Conservation (phyloP, 1,284 basidiomycete species). For the Microbotryum silenes-acaulis region DNA sequence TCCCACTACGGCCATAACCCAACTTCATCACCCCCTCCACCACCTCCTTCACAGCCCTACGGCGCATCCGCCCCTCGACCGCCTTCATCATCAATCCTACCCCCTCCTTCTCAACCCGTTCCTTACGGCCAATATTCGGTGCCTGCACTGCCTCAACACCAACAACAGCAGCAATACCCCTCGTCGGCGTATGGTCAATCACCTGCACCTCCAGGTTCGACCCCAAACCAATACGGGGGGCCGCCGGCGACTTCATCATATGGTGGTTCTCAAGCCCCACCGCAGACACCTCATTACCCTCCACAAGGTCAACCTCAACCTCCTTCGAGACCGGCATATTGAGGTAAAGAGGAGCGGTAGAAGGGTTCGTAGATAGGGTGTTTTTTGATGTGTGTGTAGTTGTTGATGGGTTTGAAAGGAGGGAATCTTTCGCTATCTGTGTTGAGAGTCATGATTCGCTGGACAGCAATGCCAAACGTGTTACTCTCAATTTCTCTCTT, state of each 20-base stretch:
- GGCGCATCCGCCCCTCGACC: conserved; percentile 22
- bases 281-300: conserved; percentile 29
- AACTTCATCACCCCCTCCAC: conserved; percentile 6
- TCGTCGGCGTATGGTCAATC: neutral
- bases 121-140: conserved; percentile 14
- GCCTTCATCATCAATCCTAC: neutral
- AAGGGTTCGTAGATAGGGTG: too few relatives aligned
- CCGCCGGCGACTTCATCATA: conserved; percentile 3
- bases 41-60: conserved; percentile 28
- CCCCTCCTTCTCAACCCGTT: conserved; percentile 22
- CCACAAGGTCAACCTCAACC: conserved; percentile 22
- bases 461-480: too few relatives aligned
- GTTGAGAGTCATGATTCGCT: too few relatives aligned
- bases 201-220: conserved; percentile 23
- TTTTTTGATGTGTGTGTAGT: too few relatives aligned
- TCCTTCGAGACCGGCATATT: too few relatives aligned
- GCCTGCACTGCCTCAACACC: conserved; percentile 31
- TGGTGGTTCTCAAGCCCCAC: conserved; percentile 15
- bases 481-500: too few relatives aligned
- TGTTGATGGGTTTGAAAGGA: too few relatives aligned
- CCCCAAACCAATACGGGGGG: conserved; percentile 28
- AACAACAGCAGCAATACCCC: conserved; percentile 31
- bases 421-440: too few relatives aligned
- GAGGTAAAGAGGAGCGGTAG: too few relatives aligned
- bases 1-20: conserved; percentile 6